Evolutionary conservation across 2,329 filamentous ascomycete genomes (phyloP).

Genomic region (Pseudohalonectria lignicola): DNA sequence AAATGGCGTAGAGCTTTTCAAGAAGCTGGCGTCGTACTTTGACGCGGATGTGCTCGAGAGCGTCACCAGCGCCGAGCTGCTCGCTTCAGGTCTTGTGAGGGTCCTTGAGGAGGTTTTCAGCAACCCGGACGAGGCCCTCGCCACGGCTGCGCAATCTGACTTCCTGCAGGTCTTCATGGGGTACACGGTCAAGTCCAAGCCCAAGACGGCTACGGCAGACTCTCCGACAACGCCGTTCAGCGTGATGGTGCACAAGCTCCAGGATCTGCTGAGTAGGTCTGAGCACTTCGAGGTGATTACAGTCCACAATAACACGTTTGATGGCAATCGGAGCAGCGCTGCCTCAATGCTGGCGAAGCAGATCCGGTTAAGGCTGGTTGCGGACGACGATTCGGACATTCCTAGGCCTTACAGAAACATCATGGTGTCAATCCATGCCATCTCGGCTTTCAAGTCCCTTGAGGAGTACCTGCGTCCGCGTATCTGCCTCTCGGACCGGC

Average conservation of each 20-base stretch:
- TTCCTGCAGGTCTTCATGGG: constrained; percentile 94
- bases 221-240: constrained; percentile 78
- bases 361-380: constrained; percentile 76
- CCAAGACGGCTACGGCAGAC: constrained; percentile 52
- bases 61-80: constrained; percentile 88
- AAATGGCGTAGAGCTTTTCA: constrained; percentile 58
- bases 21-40: constrained; percentile 70
- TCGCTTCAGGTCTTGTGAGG: constrained; percentile 82
- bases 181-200: constrained; percentile 52
- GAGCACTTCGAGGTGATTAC: constrained; percentile 98
- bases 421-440: constrained; percentile 97
- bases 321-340: constrained; percentile 81
- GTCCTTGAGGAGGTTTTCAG: constrained; percentile 75
- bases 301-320: constrained; percentile 83
- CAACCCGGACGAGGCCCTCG: constrained; percentile 50
- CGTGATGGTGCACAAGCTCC: constrained; percentile 83
- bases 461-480: constrained; percentile 92
- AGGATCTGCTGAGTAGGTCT: constrained; percentile 89
- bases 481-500: constrained; percentile 70
- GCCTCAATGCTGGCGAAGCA: constrained; percentile 96
- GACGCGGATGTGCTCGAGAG: constrained; percentile 81
- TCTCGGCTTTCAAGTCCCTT: constrained; percentile 92
- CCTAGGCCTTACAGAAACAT: constrained; percentile 82
- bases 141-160: constrained; percentile 61
- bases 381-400: constrained; percentile 84